Evolutionary conservation across 1,139 yeast genomes (phyloP), one percentile per base, ranked within the genome.

Genomic region (Pichia sp.): DNA sequence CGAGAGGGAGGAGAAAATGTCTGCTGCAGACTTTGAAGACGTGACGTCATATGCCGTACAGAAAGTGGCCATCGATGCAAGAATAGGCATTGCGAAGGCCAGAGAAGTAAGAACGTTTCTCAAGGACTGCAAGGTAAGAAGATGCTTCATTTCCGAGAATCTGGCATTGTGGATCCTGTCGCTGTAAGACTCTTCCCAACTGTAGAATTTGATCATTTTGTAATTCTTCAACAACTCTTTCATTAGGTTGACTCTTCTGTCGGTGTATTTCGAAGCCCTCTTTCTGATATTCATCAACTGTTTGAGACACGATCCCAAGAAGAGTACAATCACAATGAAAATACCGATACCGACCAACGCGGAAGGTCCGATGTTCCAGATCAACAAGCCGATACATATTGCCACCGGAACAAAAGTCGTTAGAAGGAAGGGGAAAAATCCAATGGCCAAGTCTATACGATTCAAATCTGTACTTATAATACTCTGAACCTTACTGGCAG

Each of bases 1-100:
- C 0, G 95, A 79, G 53, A 90, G 74, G 11, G 96, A 85, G 0
- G 97, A 80, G 66, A 90, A 90, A n/a, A 90, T 82, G 40, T 78
- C 73, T 2, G 90, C 92, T 1, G 95, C 85, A 57, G 76, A 75
- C 60, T 81, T 76, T n/a, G 64, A 65, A 26, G 75, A 77, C 72
- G 59, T 59, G 5, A 83, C 71, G 45, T 78, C 82, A 61, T 84
- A 85, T 61, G 87, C 72, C 0, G 84, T 84, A 60, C 90, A 79
- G 65, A 90, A 90, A 0, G 96, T 79, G 5, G 75, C 72, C 79
- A 79, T 73, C 2, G 83, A 74, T 0, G 82, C 70, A 53, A 79
- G 59, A 26, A 72, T 65, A 0, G 82, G 72, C 58, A 79, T 67
- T 10, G 75, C 69, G 67, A 76, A 69, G 11, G 81, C 76, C 51